Evolutionary conservation across 2,329 filamentous ascomycete genomes (phyloP).

Genomic region (Claviceps pazoutovae): DNA sequence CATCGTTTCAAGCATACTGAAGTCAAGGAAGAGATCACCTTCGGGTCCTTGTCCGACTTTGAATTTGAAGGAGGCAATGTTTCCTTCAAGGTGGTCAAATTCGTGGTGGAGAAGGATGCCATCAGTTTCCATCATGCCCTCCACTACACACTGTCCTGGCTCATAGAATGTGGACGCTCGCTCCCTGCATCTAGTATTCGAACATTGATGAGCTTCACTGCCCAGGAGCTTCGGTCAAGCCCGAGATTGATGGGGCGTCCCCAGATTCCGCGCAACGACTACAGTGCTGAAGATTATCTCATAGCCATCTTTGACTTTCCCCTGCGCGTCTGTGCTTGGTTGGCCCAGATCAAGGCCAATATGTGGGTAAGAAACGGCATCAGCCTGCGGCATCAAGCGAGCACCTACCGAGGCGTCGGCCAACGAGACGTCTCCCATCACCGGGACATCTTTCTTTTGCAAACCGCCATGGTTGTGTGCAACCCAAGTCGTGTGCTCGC

Average conservation of each 20-base stretch:
- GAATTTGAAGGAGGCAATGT: conserved; percentile 55
- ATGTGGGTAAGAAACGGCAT: conserved; percentile 99
- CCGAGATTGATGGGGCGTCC: conserved; percentile 48
- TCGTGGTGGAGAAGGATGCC: conserved; percentile 73
- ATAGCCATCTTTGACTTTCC: conserved; percentile 88
- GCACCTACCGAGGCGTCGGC: conserved; percentile 78
- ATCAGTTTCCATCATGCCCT: conserved; percentile 97
- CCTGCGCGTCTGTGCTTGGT: conserved; percentile 84
- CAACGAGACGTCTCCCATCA: conserved; percentile 90
- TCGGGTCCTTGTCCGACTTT: conserved; percentile 64
- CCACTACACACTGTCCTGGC: conserved; percentile 92
- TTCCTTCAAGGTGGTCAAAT: conserved; percentile 63
- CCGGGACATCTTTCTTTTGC: conserved; percentile 84
- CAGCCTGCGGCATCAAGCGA: conserved; percentile 87
- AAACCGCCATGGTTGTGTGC: conserved; percentile 79
- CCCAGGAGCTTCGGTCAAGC: conserved; percentile 53
- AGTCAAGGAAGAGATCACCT: conserved; percentile 72
- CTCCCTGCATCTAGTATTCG: conserved; percentile 55
- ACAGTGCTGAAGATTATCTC: conserved; percentile 61
- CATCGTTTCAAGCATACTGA: conserved; percentile 75
- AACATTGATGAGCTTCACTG: conserved; percentile 56
- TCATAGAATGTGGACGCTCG: conserved; percentile 75
- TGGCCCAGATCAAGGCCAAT: conserved; percentile 93
- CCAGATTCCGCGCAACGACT: conserved; percentile 40
- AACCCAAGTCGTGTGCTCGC: conserved; percentile 72